Evolutionary conservation across 2,329 filamentous ascomycete species (phyloP).

Genomic region (Xylaria sp.): DNA sequence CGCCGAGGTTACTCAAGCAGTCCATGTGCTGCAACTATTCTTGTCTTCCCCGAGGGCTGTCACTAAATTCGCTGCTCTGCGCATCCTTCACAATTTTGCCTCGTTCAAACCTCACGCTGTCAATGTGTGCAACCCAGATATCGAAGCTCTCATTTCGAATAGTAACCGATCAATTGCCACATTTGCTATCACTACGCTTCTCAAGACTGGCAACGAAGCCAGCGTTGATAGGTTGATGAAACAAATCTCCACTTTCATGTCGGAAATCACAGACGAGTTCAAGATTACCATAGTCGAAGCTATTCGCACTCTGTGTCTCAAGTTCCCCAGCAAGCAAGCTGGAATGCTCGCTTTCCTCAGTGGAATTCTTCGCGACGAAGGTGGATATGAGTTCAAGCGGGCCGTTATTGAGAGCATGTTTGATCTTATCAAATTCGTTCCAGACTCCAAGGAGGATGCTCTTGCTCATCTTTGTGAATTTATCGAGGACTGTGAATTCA

Average conservation of each 20-base stretch:
- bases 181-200: slow-evolving; percentile 95
- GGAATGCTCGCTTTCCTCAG: slow-evolving; percentile 98
- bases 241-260: slow-evolving; percentile 98
- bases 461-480: slow-evolving; percentile 97
- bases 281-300: slow-evolving; percentile 99
- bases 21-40: slow-evolving; percentile 96
- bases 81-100: slow-evolving; percentile 94
- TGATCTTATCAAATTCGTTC: slow-evolving; percentile 98
- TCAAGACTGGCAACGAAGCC: slow-evolving; percentile 97
- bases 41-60: slow-evolving; percentile 93
- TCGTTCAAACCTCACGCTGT: slow-evolving; percentile 95
- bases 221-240: slow-evolving; percentile 98
- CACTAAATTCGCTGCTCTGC: slow-evolving; percentile 95
- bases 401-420: slow-evolving; percentile 99
- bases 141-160: slow-evolving; percentile 95
- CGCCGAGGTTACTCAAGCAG: slow-evolving; percentile 86
- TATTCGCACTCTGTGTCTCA: slow-evolving; percentile 93
- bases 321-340: slow-evolving; percentile 97
- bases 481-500: slow-evolving; percentile 99
- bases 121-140: slow-evolving; percentile 93
- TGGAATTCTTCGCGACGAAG: slow-evolving; percentile 94
- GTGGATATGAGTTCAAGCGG: slow-evolving; percentile 97
- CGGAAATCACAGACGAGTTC: slow-evolving; percentile 98
- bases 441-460: slow-evolving; percentile 80
- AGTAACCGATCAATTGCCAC: slow-evolving; percentile 97